Evolutionary conservation across 2,329 filamentous ascomycete genomes (phyloP), one percentile per base, ranked within the genome.

Genomic region (Trichoderma asperellum): DNA sequence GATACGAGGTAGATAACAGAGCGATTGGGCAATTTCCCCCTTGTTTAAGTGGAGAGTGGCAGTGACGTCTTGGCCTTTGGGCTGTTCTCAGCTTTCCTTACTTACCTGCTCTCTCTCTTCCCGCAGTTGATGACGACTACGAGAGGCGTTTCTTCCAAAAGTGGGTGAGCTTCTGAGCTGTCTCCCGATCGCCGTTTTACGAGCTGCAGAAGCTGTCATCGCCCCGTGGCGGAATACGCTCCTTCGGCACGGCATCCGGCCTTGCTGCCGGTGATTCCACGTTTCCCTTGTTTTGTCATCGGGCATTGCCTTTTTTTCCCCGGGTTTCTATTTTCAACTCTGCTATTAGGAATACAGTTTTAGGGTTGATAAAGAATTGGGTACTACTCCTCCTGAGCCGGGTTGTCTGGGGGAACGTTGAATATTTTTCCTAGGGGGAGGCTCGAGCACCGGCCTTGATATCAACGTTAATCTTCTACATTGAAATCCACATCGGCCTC

Each of bases 131-230:
- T 55, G 63, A 67, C 63, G 63, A 67, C 55, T 32, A n/a, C 55
- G 29, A 55, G 12, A 57, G 55, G 37, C 35, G 40, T 43, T 43
- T 43, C 40, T 43, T 7, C 40, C 5, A 67, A 59, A 67, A 67
- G 63, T 67, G 63, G 63, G 37, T 67, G 63, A 67, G 55, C 55
- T 18, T 29, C 29, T 67, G 55, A 67, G 63, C 55, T 52, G 63
- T 49, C 63, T 24, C 55, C 55, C 55, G 55, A 67, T 67, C 63
- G 29, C 27, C 40, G 29, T 18, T 27, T 56, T 27, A 62, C 66
- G 29, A 60, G 27, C 47, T 43, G 34, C 27, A 58, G 18, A n/a
- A 47, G 29, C 49, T 60, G 27, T 40, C 65, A 59, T 35, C 43
- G 37, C 43, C 37, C 34, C 67, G 59, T 58, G n/a, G 52, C 59